Evolutionary conservation across 257 asterid species (phyloP).

Genomic region (Fraxinus cuspidata): DNA sequence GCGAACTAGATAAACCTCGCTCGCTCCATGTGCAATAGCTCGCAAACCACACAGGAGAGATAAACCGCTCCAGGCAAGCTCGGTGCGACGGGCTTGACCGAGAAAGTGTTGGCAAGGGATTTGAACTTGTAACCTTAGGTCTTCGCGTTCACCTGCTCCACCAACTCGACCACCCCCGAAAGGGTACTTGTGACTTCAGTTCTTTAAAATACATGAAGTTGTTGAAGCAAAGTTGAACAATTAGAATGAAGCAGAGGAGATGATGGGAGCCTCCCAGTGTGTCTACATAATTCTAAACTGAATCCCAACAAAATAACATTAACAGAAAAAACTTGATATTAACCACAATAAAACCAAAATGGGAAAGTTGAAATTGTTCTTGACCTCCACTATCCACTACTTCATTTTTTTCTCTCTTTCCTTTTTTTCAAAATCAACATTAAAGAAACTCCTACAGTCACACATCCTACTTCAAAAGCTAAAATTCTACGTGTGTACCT

Average conservation of each 20-base stretch:
- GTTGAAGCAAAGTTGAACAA: background rate
- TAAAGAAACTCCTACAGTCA: background rate
- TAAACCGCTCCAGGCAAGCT: too few species aligned
- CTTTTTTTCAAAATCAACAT: background rate
- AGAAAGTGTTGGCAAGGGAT: too few species aligned
- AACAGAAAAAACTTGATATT: background rate
- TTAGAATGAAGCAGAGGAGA: background rate
- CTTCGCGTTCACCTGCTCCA: too few species aligned
- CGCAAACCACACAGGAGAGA: too few species aligned
- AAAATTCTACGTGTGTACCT: background rate
- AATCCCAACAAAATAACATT: background rate
- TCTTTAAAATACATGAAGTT: background rate
- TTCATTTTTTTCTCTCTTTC: background rate
- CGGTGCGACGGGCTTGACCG: too few species aligned
- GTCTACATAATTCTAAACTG: background rate
- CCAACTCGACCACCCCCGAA: too few species aligned
- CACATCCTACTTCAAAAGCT: background rate
- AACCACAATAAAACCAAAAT: background rate
- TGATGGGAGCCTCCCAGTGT: background rate
- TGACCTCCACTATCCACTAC: background rate
- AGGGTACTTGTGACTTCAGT: background rate
- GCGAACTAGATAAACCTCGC: too few species aligned
- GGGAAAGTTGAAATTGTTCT: background rate
- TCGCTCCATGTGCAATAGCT: too few species aligned
- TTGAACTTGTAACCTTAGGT: too few species aligned